Base-by-base conservation (phyloP, 2,329 filamentous ascomycete genomes). In the Aspergillus sp. region DNA sequence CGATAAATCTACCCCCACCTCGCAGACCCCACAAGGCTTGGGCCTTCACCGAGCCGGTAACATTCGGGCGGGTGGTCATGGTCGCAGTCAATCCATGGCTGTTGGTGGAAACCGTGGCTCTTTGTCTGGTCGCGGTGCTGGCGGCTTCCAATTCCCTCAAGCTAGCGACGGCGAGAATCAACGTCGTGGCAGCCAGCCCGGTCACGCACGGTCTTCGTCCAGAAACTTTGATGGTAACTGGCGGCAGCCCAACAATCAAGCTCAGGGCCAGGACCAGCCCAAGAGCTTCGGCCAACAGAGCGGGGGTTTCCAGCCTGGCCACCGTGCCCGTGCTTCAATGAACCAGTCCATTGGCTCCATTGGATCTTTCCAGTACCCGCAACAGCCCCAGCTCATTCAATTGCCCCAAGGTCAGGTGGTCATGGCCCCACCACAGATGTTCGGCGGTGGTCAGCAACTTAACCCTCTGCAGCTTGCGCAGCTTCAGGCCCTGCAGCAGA, bases 201-300 rank as follows among this genome's bases (percentile, higher is more conserved):
- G 91, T 59, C 95, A 99, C 75, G 88, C 86, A 64, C 87, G 95
- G 63, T 89, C 88, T 32, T 86, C 86, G 10, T 99, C 95, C 23
- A 88, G 95, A 64, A 99, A 98, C 79, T 98, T 98, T 72, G 95
- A 99, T 68, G 89, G 93, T 70, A 99, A 99, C 79, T 99, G 95
- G 95, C 90, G 95, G 70, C 96, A 92, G 71, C 93, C 90, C 68
- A 85, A 85, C 64, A 81, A 79, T 68, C 80, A 82, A 60, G 70
- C 71, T 27, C 78, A 80, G 66, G 68, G 64, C 54, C 80, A 80
- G 61, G 78, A 77, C 62, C 82, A 82, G 68, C 82, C 82, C 64
- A 84, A 83, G 70, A 86, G 84, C 70, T 88, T 88, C 72, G 83
- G 84, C 70, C 88, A 91, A 77, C 86, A 87, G 66, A 70, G 88